These are phyloP conservation scores for Fibroporia radiculosa DNA, from an alignment of 768 basidiomycete genomes.

Conservation along the genomic window DNA sequence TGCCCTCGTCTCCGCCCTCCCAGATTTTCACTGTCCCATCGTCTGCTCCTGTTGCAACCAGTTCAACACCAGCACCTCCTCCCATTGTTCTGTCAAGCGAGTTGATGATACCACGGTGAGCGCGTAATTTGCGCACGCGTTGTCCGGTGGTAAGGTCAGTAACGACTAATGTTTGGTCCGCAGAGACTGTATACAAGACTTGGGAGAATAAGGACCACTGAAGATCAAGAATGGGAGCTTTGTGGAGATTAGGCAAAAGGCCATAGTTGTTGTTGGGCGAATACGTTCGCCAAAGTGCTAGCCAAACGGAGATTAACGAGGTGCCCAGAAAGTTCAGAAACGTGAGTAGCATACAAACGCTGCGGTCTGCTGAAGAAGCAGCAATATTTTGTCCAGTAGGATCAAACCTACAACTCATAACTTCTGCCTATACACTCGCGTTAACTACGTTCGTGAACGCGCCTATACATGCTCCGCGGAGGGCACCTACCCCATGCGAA, in stretches of 20 bases:
- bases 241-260: constrained; percentile 73
- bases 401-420: constrained; percentile 88
- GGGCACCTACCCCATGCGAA: constrained; percentile 66
- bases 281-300: constrained; percentile 88
- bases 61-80: constrained; percentile 75
- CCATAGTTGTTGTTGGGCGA: constrained; percentile 91
- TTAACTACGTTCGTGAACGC: not conserved
- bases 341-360: constrained; percentile 64
- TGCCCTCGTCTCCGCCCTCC: constrained; percentile 76
- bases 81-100: constrained; percentile 80
- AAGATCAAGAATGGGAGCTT: constrained; percentile 87
- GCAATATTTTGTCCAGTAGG: constrained; percentile 92
- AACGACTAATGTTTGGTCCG: constrained; percentile 77
- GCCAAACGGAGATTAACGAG: not conserved
- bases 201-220: constrained; percentile 80
- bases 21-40: constrained; percentile 89
- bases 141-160: constrained; percentile 82
- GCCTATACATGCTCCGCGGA: not conserved
- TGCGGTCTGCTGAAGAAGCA: constrained; percentile 83
- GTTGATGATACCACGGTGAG: constrained; percentile 90
- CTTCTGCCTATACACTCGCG: constrained; percentile 53
- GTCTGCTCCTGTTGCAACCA: constrained; percentile 83
- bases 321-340: not conserved
- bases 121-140: constrained; percentile 72
- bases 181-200: constrained; percentile 73